These are phyloP conservation scores for Aureobasidium musti DNA, from an alignment of 2,329 filamentous ascomycete genomes.

Conservation along the genomic window DNA sequence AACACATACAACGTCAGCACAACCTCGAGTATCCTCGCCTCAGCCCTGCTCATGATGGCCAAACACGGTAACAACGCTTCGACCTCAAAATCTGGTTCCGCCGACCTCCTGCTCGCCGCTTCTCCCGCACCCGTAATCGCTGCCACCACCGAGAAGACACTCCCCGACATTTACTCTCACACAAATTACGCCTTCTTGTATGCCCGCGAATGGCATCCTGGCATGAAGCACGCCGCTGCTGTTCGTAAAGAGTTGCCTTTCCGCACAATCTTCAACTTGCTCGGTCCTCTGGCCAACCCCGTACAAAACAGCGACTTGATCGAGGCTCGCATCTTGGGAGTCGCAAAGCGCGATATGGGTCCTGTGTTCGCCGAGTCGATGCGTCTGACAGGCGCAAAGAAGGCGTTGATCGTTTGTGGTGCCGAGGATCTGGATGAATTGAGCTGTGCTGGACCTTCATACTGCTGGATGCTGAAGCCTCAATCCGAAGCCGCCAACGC, in stretches of 20 bases:
- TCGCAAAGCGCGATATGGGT: conserved; percentile 83
- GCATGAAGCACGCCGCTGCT: conserved; percentile 84
- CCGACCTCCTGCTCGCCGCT: conserved; percentile 76
- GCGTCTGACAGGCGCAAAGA: conserved; percentile 70
- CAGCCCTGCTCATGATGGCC: conserved; percentile 77
- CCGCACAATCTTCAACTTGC: conserved; percentile 95
- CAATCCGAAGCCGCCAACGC: conserved; percentile 49
- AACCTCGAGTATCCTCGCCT: conserved; percentile 88
- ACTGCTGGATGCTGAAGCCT: conserved; percentile 78
- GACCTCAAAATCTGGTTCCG: conserved; percentile 92
- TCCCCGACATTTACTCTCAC: conserved; percentile 70
- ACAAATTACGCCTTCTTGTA: conserved; percentile 96
- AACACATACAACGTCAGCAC: conserved; percentile 99
- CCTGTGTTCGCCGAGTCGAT: conserved; percentile 87
- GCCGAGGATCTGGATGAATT: conserved; percentile 95
- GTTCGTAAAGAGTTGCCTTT: conserved; percentile 87
- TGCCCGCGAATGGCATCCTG: conserved; percentile 93
- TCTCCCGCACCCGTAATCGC: conserved; percentile 72
- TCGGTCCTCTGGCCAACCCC: conserved; percentile 90
- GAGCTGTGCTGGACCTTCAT: conserved; percentile 82
- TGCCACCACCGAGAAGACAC: conserved; percentile 70
- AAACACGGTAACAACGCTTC: conserved; percentile 97
- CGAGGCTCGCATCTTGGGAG: conserved; percentile 90
- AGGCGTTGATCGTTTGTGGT: conserved; percentile 89
- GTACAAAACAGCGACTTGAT: conserved; percentile 69